phyloP scores from a whole-genome alignment of 148 eudicot genomes.

The Fagopyrum esculentum region DNA sequence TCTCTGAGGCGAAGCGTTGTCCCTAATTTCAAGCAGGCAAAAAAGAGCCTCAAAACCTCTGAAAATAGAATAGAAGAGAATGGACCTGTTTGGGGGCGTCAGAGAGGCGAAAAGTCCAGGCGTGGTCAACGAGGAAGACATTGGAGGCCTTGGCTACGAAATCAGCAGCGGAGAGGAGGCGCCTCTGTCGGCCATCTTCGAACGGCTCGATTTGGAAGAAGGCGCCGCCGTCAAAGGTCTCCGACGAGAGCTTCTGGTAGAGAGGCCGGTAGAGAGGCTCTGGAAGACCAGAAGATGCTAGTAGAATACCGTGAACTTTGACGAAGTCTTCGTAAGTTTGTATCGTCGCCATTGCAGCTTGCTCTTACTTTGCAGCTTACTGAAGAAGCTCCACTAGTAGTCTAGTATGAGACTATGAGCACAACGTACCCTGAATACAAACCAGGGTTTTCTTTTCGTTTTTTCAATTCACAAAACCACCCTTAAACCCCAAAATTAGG shows the following conservation, averaged over 20 bases:
- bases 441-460: no score
- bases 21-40: not conserved
- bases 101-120: slow-evolving; percentile 87
- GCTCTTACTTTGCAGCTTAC: not conserved
- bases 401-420: not conserved
- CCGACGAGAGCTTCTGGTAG: slow-evolving; percentile 59
- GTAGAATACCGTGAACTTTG: slow-evolving; percentile 55
- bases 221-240: slow-evolving; percentile 78
- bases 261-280: slow-evolving; percentile 45
- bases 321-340: slow-evolving; percentile 53
- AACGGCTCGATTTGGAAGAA: slow-evolving; percentile 70
- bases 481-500: no score
- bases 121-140: slow-evolving; percentile 82
- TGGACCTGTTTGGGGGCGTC: slow-evolving; percentile 82
- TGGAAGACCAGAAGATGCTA: slow-evolving; percentile 67
- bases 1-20: no score
- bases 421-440: no score
- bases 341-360: slow-evolving; percentile 28
- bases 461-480: no score
- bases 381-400: not conserved
- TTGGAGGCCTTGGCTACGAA: slow-evolving; percentile 42
- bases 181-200: slow-evolving; percentile 63
- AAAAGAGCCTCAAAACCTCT: not conserved
- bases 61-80: not conserved
- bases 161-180: slow-evolving; percentile 44